Evolutionary conservation across 2,329 filamentous ascomycete genomes (phyloP), one percentile per base, ranked within the genome.

Genomic region (Aspergillus flavus): DNA sequence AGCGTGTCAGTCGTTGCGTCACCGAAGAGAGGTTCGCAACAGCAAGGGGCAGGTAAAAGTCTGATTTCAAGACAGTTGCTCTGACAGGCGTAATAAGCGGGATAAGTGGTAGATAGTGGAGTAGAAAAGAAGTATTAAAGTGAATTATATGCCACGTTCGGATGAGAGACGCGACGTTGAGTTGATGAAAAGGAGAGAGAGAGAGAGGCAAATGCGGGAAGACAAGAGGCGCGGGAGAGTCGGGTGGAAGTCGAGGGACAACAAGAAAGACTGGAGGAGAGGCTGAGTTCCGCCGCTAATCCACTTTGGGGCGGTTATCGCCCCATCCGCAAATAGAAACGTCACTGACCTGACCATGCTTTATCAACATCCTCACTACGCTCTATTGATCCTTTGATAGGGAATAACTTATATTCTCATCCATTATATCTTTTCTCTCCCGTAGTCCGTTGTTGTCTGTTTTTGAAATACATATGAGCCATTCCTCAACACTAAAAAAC

Each of bases 221-320:
- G 62, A 56, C 41, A 48, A 59, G 61, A 61, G 56, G 52, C 59
- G 45, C 26, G 26, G 26, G 26, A 28, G 26, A 28, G 26, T 28
- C 50, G 59, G 64, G 57, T 58, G 65, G 58, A 63, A 46, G 43
- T 54, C 59, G 63, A 61, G 41, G 59, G 61, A 64, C 62, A 58
- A 65, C 57, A 63, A 67, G 63, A 58, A 61, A 57, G 62, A 65
- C 64, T n/a, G 6, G 63, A 57, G 59, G 53, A 61, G 54, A 64
- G 62, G 55, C 63, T 67, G 62, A 58, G 64, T 52, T 26, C 12
- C 30, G 26, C 66, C 52, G 58, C 70, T 72, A 73, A 61, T 30
- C 70, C 64, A n/a, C 30, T 66, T 72, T 61, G n/a, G 69, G 43
- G 36, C 6, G 34, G 12, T 6, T 41, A 16, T 41, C 26, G 56